Base-by-base conservation (phyloP, 331 rosid genomes). In the Pyracantha coccinea region DNA sequence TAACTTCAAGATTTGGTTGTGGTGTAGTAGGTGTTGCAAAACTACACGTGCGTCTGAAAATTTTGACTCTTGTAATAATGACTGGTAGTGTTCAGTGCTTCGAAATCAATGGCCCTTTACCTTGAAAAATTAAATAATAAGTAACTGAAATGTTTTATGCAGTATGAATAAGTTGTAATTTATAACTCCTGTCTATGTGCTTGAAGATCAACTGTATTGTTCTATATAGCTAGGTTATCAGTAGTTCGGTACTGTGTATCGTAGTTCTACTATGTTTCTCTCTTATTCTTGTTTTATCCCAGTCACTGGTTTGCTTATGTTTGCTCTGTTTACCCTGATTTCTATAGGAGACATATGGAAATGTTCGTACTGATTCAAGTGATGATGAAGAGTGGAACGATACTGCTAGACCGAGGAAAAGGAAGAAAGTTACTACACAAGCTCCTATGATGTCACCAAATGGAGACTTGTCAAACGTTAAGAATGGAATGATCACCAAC, bases 341-440 rank as follows among this genome's bases (percentile, higher is more conserved):
- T 83, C 66, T 73, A 20, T 62, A 95, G 99, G 99, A 92, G 83
- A 66, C 90, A 62, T 90, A 92, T 74, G 83, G 85, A 71, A 86
- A 86, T 68, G 75, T 77, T 58, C 52, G 78, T 19, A 61, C 86
- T 50, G 92, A 87, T 38, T 85, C 96, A 31, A 95, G 99, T 50
- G 96, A 92, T 2, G 97, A 92, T 73, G 96, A 91, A 69, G 97
- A 89, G 44, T 92, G 87, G 85, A 80, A 69, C 66, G 85, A 19
- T 72, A 52, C 75, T 76, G 74, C 77, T 72, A 81, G 80, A 57
- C 79, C 83, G 25, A 80, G 79, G 61, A 85, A 83, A 64, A 78
- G 83, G 80, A 84, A 80, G 81, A 88, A 80, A 67, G 78, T 79
- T 61, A 27, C 75, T 15, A 74, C 75, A 60, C 74, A 81, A 77